Conservation (phyloP, 169 alveolate species). For the Plasmodium vinckei region DNA sequence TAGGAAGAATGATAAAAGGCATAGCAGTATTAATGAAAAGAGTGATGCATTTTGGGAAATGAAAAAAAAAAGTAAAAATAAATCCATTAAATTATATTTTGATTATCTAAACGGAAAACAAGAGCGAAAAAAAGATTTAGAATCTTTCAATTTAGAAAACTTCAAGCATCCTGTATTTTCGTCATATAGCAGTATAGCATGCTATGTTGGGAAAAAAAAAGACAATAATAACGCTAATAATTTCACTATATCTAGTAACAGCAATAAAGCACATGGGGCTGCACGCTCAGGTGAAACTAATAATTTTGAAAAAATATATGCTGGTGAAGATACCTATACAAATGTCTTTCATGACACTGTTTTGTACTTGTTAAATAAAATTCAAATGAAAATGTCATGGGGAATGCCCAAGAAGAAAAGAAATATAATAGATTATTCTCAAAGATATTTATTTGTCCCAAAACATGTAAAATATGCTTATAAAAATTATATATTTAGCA, state of each 20-base stretch:
- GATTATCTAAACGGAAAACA: conserved; percentile 5
- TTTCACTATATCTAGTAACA: too few species aligned
- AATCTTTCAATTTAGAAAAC: not conserved
- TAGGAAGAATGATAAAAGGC: too few species aligned
- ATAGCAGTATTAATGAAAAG: too few species aligned
- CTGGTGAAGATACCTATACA: not conserved
- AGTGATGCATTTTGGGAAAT: too few species aligned
- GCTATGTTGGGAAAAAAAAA: too few species aligned
- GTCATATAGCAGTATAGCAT: too few species aligned
- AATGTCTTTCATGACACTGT: not conserved
- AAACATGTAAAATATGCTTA: conserved; percentile 29
- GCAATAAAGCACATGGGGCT: too few species aligned
- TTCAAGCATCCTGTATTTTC: too few species aligned
- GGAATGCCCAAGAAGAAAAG: not conserved
- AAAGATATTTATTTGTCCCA: conserved; percentile 7
- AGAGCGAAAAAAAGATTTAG: not conserved
- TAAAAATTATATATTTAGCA: conserved; percentile 44
- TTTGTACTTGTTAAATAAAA: not conserved
- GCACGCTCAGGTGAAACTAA: not conserved
- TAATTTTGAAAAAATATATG: not conserved
- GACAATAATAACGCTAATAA: too few species aligned
- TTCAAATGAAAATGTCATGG: conserved; percentile 26
- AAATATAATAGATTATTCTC: conserved; percentile 45
- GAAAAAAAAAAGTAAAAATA: too few species aligned
- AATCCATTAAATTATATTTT: not conserved